These are phyloP conservation scores for Coriolopsis trogii DNA, from an alignment of 1,284 basidiomycete species.

Conservation along the genomic window DNA sequence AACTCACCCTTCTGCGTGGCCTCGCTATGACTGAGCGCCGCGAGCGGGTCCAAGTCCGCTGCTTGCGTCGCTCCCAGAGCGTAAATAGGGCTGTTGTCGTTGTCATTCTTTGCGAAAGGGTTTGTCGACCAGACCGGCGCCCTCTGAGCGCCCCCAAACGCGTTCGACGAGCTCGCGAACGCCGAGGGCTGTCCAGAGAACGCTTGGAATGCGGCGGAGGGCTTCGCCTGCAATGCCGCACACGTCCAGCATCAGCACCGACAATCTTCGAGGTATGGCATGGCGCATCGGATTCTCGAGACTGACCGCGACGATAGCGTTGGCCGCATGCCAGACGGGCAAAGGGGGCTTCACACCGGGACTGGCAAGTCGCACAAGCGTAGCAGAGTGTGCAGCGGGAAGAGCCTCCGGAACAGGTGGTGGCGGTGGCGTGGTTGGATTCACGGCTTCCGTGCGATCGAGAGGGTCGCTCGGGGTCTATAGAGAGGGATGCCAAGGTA, in stretches of 20 bases:
- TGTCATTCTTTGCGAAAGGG: not conserved
- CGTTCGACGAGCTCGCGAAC: conserved; percentile 13
- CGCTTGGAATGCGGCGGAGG: conserved; percentile 30
- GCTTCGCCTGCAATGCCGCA: conserved; percentile 24
- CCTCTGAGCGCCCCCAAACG: not conserved
- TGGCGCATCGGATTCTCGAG: too few species aligned
- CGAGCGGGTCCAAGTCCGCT: conserved; percentile 17
- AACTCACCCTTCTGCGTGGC: conserved; percentile 24
- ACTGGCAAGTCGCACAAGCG: not conserved
- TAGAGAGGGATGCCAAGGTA: too few species aligned
- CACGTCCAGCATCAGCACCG: not conserved
- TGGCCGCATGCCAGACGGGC: conserved; percentile 6
- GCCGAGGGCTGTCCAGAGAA: conserved; percentile 23
- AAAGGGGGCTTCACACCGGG: not conserved
- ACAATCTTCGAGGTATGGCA: too few species aligned
- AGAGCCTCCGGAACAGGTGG: not conserved
- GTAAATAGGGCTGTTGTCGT: not conserved
- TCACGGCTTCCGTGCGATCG: too few species aligned
- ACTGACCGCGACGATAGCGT: conserved; percentile 15
- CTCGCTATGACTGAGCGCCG: conserved; percentile 18
- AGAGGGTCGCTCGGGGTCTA: too few species aligned
- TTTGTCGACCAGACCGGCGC: conserved; percentile 14
- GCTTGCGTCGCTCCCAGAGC: not conserved
- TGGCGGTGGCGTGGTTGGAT: not conserved
- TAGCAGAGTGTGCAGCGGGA: not conserved